Evolutionary conservation across 805 yeast species (phyloP).

Genomic region (Monosporozyma siamensis): DNA sequence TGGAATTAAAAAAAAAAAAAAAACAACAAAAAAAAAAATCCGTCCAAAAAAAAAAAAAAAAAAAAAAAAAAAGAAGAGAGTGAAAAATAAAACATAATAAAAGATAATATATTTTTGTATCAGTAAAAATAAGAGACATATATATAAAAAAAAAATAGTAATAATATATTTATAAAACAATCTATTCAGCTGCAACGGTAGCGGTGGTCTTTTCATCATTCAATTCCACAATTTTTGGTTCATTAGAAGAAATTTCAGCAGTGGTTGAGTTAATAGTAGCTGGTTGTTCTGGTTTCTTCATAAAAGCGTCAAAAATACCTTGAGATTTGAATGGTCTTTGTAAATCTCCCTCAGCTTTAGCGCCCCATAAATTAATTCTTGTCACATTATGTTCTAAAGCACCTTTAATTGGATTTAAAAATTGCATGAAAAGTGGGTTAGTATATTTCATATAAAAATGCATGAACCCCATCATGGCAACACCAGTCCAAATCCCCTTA

Average conservation of each 20-base stretch:
- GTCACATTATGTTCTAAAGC: constrained; percentile 86
- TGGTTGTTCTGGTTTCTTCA: constrained; percentile 1
- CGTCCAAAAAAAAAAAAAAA: not conserved
- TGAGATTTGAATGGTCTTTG: constrained; percentile 95
- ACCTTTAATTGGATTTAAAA: constrained; percentile 78
- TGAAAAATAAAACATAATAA: no score
- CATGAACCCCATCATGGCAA: constrained; percentile 98
- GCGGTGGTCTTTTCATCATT: constrained; percentile 4
- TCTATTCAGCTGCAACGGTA: constrained; percentile 3
- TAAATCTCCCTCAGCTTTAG: constrained; percentile 77
- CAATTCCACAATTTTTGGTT: constrained; percentile 10
- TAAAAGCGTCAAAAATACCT: constrained; percentile 54
- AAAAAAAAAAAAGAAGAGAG: no score
- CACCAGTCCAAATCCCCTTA: constrained; percentile 75
- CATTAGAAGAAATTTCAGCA: not conserved
- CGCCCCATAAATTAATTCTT: constrained; percentile 79
- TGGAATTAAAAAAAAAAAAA: no score
- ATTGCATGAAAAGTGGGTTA: constrained; percentile 92
- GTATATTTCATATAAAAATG: constrained; percentile 95
- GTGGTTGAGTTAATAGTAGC: constrained; percentile 2
- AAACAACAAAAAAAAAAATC: not conserved
- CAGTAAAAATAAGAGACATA: no score
- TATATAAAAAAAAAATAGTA: not conserved
- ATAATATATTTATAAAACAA: not conserved
- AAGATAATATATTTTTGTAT: no score